phyloP scores from a whole-genome alignment of 352 stramenopile species.

The Phytopythium chamaehyphon region DNA sequence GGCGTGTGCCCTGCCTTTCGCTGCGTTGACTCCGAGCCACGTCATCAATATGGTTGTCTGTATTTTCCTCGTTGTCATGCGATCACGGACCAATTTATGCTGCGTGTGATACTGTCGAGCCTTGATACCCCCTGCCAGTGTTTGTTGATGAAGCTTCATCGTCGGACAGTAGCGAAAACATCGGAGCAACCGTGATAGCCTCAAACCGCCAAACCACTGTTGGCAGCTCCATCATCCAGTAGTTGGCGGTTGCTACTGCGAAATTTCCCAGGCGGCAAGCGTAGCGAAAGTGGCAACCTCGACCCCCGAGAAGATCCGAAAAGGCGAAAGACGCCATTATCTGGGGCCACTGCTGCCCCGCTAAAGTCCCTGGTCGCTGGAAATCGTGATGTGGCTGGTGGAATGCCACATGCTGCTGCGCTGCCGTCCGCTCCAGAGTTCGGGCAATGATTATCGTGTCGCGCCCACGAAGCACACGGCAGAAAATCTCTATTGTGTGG shows the following conservation, averaged over 20 bases:
- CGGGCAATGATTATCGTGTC: constrained; percentile 29
- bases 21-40: no score
- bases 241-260: constrained; percentile 17
- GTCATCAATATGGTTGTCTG: no score
- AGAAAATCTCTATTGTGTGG: constrained; percentile 31
- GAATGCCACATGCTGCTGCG: constrained; percentile 14
- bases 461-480: constrained; percentile 19
- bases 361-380: no score
- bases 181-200: constrained; percentile 25
- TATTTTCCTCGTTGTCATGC: no score
- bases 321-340: constrained; percentile 27
- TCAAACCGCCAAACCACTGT: constrained; percentile 39
- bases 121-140: no score
- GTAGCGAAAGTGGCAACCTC: constrained; percentile 28
- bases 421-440: constrained; percentile 14
- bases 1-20: no score
- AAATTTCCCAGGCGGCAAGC: constrained; percentile 20
- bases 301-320: constrained; percentile 6
- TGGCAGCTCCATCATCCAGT: constrained; percentile 43
- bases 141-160: not conserved
- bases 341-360: constrained; percentile 21
- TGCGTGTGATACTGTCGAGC: no score
- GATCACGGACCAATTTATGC: no score
- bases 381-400: not conserved
- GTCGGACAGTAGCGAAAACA: constrained; percentile 13